Base-by-base conservation (phyloP, 2,329 filamentous ascomycete genomes). In the Aspergillus udagawae region DNA sequence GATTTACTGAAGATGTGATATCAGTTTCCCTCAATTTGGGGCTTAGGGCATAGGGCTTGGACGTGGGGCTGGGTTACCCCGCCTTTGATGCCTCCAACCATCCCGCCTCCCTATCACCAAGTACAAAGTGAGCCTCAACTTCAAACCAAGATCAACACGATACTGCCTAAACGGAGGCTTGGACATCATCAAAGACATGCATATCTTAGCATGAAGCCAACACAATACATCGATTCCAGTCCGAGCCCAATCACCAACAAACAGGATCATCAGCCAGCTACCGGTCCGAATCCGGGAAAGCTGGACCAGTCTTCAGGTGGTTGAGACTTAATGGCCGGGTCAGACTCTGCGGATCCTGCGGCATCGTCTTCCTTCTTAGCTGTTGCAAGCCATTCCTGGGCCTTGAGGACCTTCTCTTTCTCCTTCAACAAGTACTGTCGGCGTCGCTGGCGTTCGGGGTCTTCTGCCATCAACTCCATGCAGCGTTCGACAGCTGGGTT, bases 401-500 rank as follows among this genome's bases (percentile, higher is more conserved):
- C 74, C 47, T 70, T 68, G 1, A 60, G 58, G 1, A 77, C 60
- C 45, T 74, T 75, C 4, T 68, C 65, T 1, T 68, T 67, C 32
- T 76, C 71, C 27, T 66, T 71, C 1, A 58, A 48, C 1, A 77
- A 57, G 4, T 63, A 56, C 10, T 60, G 60, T 0, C 74, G 68
- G 6, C 72, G 70, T 9, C 61, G 60, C 44, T 74, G 70, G 5
- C 73, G 67, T 9, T 71, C 71, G 0, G 66, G 66, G 8, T 76
- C 72, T 49, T 75, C 73, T 0, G 69, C 69, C 70, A 77, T 75
- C 0, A 77, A 58, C 7, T 71, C 65, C 2, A 69, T 60, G 49
- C 73, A 76, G 1, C 71, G 65, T 2, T 73, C 71, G 1, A 64
- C 57, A 2, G 69, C 74, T 76, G 28, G n/a, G 53, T 4, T 41